These are phyloP conservation scores for Teratosphaeria pseudoeucalypti DNA, from an alignment of 2,329 filamentous ascomycete genomes.

Conservation along the genomic window DNA sequence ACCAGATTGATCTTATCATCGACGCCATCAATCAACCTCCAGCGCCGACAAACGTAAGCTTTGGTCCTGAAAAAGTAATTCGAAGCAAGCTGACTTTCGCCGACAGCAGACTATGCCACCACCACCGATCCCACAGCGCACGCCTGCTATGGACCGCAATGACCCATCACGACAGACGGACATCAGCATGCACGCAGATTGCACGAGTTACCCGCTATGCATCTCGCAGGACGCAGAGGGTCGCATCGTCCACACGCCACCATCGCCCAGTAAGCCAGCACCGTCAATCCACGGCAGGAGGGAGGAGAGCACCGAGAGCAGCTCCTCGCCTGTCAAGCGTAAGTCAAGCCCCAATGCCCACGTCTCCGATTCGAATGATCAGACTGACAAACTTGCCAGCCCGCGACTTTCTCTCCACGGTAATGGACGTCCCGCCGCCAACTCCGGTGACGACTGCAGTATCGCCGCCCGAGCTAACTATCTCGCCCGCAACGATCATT, in stretches of 20 bases:
- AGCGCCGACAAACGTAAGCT: background rate
- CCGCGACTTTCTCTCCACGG: constrained; percentile 19
- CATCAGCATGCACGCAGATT: constrained; percentile 26
- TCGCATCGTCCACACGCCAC: constrained; percentile 12
- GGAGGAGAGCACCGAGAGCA: constrained; percentile 8
- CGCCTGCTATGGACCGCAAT: constrained; percentile 1
- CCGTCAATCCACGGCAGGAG: constrained; percentile 16
- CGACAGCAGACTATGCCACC: constrained; percentile 13
- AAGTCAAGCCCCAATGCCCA: background rate
- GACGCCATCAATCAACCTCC: constrained; percentile 8
- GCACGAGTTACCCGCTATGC: constrained; percentile 21
- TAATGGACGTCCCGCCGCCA: constrained; percentile 10
- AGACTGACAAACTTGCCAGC: constrained; percentile 9
- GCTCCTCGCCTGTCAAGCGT: constrained; percentile 9
- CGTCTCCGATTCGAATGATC: background rate
- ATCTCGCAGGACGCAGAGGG: constrained; percentile 18
- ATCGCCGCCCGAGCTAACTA: constrained; percentile 7
- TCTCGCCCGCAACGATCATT: background rate
- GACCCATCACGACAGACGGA: constrained; percentile 18
- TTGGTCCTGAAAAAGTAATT: background rate
- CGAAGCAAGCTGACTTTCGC: background rate
- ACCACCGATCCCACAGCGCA: constrained; percentile 16
- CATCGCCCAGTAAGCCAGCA: constrained; percentile 7
- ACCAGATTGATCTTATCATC: constrained; percentile 20
- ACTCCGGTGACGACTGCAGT: constrained; percentile 2